A percentile compares a stretch with the other conserved stretches of the same genome.
Conservation (phyloP, 495 filamentous ascomycete genomes). For the Aspergillus diversus region DNA sequence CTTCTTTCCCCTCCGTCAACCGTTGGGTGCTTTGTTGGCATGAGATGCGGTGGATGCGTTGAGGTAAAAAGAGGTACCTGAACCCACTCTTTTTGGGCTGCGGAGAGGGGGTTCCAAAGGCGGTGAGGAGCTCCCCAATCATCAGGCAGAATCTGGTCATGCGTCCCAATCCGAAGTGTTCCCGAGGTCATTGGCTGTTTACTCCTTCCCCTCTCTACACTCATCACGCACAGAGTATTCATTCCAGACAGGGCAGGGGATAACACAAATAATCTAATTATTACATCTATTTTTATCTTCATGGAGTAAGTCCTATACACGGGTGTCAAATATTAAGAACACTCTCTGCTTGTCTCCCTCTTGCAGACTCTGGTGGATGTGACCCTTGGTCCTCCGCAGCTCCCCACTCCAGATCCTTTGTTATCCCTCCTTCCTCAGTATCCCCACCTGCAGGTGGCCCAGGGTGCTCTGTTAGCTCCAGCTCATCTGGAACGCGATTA, state of each 20-base stretch:
- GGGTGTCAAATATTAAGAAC: background rate
- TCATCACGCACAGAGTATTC: too few relatives aligned
- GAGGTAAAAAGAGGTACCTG: too few relatives aligned
- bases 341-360: background rate
- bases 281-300: background rate
- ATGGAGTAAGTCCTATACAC: background rate
- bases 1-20: background rate
- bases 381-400: slow-evolving; percentile 10
- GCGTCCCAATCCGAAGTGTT: background rate
- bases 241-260: too few relatives aligned
- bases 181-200: background rate
- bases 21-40: background rate
- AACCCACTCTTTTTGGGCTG: background rate
- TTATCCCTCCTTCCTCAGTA: slow-evolving; percentile 7
- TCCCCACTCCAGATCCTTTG: slow-evolving; percentile 20
- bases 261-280: too few relatives aligned
- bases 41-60: too few relatives aligned
- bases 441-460: background rate
- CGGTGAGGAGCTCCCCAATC: background rate
- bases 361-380: background rate
- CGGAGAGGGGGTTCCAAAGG: background rate
- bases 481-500: background rate
- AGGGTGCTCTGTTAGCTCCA: slow-evolving; percentile 12
- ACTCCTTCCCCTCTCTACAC: too few relatives aligned
- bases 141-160: background rate